These are phyloP conservation scores for Centrapalus pauciflorus DNA, from an alignment of 129 eudicot genomes.

Conservation along the genomic window DNA sequence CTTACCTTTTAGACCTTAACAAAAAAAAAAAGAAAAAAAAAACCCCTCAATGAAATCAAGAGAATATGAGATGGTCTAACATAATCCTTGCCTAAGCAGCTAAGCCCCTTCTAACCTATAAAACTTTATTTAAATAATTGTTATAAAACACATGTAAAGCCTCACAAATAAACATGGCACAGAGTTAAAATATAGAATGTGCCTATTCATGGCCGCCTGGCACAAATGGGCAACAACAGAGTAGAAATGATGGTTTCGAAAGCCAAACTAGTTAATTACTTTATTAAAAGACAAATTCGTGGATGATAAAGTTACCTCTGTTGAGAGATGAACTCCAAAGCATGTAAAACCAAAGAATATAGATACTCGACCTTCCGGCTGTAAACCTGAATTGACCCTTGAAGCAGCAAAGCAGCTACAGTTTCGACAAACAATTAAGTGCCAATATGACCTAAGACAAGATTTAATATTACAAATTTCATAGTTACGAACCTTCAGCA, in stretches of 20 bases:
- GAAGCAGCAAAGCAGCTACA: constrained; percentile 94
- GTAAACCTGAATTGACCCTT: constrained; percentile 90
- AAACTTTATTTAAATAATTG: neutral
- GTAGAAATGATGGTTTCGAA: neutral
- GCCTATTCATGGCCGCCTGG: neutral
- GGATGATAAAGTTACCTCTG: constrained; percentile 44
- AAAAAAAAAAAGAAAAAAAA: neutral
- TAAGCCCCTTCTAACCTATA: neutral
- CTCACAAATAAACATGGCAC: neutral
- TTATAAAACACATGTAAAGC: neutral
- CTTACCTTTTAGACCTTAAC: neutral
- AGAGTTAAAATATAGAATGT: neutral
- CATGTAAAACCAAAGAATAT: constrained; percentile 79
- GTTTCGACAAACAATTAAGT: constrained; percentile 14
- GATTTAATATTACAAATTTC: neutral
- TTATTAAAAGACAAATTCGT: neutral
- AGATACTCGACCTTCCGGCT: constrained; percentile 90
- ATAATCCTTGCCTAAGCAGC: neutral
- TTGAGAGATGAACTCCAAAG: constrained; percentile 82
- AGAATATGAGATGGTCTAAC: neutral
- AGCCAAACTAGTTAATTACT: neutral
- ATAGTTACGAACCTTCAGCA: constrained; percentile 65
- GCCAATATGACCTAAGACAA: constrained; percentile 11
- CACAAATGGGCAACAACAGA: neutral
- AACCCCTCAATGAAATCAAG: neutral